Evolutionary conservation across 176 grass and related monocot genomes (phyloP), one percentile per base, ranked within the genome.

Genomic region (Carex littledalei): DNA sequence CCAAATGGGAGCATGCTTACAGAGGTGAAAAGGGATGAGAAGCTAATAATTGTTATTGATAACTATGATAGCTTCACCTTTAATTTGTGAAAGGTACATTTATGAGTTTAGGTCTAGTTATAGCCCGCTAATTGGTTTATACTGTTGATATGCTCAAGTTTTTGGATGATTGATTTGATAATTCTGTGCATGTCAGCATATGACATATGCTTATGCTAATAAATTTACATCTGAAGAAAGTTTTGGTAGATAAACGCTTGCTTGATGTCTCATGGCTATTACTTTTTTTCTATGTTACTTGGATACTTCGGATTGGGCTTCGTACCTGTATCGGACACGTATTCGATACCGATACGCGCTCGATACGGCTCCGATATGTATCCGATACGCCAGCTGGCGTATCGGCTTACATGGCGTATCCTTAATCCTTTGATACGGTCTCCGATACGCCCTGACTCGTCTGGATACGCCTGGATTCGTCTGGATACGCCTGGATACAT

Each of bases 1-100:
- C 49, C 62, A 50, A 83, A 83, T 50, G 62, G 81, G 41, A 24
- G 7, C 5, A 14, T 52, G 21, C 18, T 3, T 0, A 5, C 39
- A 15, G 62, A 67, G 5, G 10, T 21, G 17, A 81, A 60, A 8
- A 81, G 60, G 45, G 85, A 78, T 79, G 87, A 91, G 65, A 92
- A 85, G 71, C 91, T 91, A 17, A 95, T 99, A 71, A 88, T 99
- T 53, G 96, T 99, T 20, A 89, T 99, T 55, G 96, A 99, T 31
- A 99, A 99, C 78, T 99, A 95, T 67, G 96, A 99, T 84, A 95
- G 96, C 67, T 95, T 95, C 61, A 98, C 96, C 75, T 99, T 95
- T 78, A 99, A 99, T 81, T 65, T 99, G 11, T 99, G 96, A 78
- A 93, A 98, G 93, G 96, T 98, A 94, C 78, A 68, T 17, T 29